Evolutionary conservation across 352 stramenopile genomes (phyloP).

Genomic region (Pythium aquatile): DNA sequence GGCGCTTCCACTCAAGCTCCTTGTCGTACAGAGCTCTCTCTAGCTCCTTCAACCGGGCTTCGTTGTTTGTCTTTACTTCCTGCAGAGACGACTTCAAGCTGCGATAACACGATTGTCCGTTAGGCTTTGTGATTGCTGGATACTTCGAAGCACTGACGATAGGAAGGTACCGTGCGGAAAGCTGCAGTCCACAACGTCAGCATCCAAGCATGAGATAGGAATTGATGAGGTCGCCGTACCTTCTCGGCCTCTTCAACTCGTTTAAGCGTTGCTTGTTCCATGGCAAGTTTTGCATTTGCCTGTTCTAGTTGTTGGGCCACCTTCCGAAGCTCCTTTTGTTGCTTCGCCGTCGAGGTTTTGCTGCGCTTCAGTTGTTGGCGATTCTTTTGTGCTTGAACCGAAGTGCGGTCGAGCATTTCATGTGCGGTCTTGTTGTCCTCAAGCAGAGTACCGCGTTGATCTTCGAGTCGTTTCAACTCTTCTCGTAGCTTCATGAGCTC

Average conservation of each 20-base stretch:
- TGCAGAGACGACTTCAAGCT: background rate
- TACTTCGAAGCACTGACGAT: too few relatives aligned
- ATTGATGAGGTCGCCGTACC: background rate
- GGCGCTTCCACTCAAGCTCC: constrained; percentile 21
- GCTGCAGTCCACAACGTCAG: background rate
- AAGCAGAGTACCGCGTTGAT: background rate
- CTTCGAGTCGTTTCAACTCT: background rate
- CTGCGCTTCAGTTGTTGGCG: constrained; percentile 1
- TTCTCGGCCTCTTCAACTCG: constrained; percentile 13
- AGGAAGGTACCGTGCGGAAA: background rate
- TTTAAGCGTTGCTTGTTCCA: background rate
- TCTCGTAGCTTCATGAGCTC: background rate
- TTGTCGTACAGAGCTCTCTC: constrained; percentile 11
- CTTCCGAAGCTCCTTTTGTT: constrained; percentile 17
- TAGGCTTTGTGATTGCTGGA: background rate
- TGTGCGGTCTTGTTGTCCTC: background rate
- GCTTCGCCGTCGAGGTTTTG: constrained; percentile 13
- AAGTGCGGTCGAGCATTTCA: background rate
- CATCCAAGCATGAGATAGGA: background rate
- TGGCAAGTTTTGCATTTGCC: background rate
- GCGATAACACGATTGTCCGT: background rate
- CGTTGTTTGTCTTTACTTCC: background rate
- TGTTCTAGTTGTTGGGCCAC: background rate
- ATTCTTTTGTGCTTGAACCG: constrained; percentile 2
- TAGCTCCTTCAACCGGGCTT: background rate